Percentiles rank a stretch among this genome's conserved stretches.
phyloP scores from a whole-genome alignment of 139 green algal genomes.

The Chara braunii region DNA sequence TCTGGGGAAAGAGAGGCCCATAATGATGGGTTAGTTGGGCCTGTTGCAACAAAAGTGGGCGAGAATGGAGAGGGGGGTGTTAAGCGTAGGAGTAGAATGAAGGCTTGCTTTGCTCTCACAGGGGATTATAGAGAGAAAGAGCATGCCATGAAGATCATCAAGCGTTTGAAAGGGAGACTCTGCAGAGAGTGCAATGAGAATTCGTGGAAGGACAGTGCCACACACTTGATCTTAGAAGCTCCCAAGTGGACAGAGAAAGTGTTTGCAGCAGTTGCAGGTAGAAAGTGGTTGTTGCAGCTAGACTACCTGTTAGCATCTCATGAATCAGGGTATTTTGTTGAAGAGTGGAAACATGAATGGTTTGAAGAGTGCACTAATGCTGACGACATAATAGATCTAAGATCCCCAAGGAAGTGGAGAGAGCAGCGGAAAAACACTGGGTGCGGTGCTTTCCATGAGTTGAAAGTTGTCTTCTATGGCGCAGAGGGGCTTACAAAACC shows the following conservation, averaged over 20 bases:
- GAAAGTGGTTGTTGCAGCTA: constrained; percentile 22
- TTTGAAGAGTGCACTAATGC: constrained; percentile 4
- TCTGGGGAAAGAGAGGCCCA: too few species aligned
- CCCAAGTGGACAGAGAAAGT: constrained; percentile 25
- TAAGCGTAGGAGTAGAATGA: too few species aligned
- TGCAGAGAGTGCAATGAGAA: constrained; percentile 17
- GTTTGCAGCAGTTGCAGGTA: constrained; percentile 12
- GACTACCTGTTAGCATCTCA: constrained; percentile 8
- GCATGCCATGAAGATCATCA: constrained; percentile 5
- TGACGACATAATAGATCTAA: constrained; percentile 8
- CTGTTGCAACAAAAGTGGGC: too few species aligned
- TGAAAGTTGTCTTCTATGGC: constrained; percentile 13
- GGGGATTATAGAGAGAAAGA: constrained; percentile 11
- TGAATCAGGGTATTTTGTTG: neutral
- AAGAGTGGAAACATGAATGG: constrained; percentile 16
- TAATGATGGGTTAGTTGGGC: too few species aligned
- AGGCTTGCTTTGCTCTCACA: constrained; percentile 17
- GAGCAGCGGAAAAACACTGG: neutral
- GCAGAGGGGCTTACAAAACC: too few species aligned
- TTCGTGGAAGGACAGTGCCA: constrained; percentile 21
- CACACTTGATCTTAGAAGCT: constrained; percentile 5
- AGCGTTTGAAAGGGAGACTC: constrained; percentile 1
- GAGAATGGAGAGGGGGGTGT: too few species aligned
- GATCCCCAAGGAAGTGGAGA: constrained; percentile 8
- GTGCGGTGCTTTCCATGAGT: constrained; percentile 12